Evolutionary conservation across 805 yeast species (phyloP).

Genomic region (Millerozyma acaciae): DNA sequence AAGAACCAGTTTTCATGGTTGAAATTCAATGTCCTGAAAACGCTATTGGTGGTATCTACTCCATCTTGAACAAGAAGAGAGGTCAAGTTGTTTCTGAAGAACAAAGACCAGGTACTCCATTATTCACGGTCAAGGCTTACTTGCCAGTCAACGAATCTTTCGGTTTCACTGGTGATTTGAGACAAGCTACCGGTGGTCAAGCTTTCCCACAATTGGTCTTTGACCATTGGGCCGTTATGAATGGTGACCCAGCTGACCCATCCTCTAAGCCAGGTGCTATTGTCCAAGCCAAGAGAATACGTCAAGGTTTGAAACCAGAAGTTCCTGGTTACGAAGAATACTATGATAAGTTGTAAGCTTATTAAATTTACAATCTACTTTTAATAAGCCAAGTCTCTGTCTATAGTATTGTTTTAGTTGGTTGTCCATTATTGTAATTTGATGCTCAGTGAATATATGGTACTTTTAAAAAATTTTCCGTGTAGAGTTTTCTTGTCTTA

Average conservation of each 20-base stretch:
- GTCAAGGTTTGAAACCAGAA: slow-evolving; percentile 94
- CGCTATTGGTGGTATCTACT: slow-evolving; percentile 99
- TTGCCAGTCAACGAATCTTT: slow-evolving; percentile 99
- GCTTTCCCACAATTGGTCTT: slow-evolving; percentile 99
- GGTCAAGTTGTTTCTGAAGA: slow-evolving; percentile 99
- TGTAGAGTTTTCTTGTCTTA: too few relatives aligned
- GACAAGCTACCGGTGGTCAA: slow-evolving; percentile 99
- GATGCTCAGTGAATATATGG: slow-evolving; percentile 6
- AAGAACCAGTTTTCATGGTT: slow-evolving; percentile 98
- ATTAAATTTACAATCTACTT: slow-evolving; percentile 2
- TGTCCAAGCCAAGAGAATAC: slow-evolving; percentile 70
- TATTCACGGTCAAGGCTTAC: slow-evolving; percentile 99
- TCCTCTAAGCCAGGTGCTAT: slow-evolving; percentile 60
- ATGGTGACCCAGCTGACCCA: slow-evolving; percentile 92
- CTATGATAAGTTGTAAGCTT: slow-evolving; percentile 79
- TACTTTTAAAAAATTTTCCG: slow-evolving; percentile 2
- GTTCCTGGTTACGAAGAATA: slow-evolving; percentile 99
- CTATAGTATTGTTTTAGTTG: slow-evolving; percentile 5
- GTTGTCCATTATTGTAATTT: slow-evolving; percentile 5
- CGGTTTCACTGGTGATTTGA: slow-evolving; percentile 99
- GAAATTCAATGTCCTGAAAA: slow-evolving; percentile 99
- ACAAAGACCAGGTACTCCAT: slow-evolving; percentile 99
- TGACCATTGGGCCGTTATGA: slow-evolving; percentile 94
- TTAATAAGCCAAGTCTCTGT: slow-evolving; percentile 2
- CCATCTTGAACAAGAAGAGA: slow-evolving; percentile 98